Evolutionary conservation across 2,329 filamentous ascomycete species (phyloP).

Genomic region (Delphinella strobiligena): DNA sequence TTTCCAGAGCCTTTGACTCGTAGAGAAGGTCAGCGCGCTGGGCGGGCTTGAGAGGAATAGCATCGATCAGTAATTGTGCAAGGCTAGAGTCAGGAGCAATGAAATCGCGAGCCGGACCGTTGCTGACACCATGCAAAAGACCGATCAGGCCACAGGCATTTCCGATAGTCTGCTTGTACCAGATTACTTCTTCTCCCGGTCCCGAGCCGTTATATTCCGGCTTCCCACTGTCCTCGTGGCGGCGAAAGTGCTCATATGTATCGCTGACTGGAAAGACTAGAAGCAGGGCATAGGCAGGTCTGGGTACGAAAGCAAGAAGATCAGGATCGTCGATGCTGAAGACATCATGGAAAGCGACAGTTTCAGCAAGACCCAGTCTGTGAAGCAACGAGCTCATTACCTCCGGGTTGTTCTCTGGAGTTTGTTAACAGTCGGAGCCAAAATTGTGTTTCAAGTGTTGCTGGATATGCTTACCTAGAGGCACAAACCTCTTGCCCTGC

Average conservation of each 20-base stretch:
- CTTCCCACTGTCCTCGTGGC: slow-evolving; percentile 56
- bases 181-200: slow-evolving; percentile 62
- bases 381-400: slow-evolving; percentile 76
- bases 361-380: slow-evolving; percentile 68
- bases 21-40: slow-evolving; percentile 66
- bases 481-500: slow-evolving; percentile 14
- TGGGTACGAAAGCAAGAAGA: slow-evolving; percentile 74
- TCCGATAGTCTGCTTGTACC: slow-evolving; percentile 91
- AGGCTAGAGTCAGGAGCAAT: slow-evolving; percentile 49
- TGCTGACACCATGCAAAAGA: slow-evolving; percentile 68
- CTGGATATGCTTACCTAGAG: slow-evolving; percentile 16
- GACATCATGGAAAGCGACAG: slow-evolving; percentile 76
- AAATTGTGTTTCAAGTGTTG: no score
- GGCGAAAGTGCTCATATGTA: slow-evolving; percentile 65
- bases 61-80: slow-evolving; percentile 52
- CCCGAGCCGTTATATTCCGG: slow-evolving; percentile 58
- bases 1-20: slow-evolving; percentile 60
- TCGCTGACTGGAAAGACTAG: slow-evolving; percentile 81
- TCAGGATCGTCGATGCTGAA: slow-evolving; percentile 80
- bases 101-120: slow-evolving; percentile 56
- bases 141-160: slow-evolving; percentile 91
- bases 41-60: slow-evolving; percentile 55
- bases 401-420: slow-evolving; percentile 63
- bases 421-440: no score
- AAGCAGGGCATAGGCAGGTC: slow-evolving; percentile 76